These are phyloP conservation scores for Neonectria ditissima DNA, from an alignment of 2,329 filamentous ascomycete genomes.

Conservation along the genomic window DNA sequence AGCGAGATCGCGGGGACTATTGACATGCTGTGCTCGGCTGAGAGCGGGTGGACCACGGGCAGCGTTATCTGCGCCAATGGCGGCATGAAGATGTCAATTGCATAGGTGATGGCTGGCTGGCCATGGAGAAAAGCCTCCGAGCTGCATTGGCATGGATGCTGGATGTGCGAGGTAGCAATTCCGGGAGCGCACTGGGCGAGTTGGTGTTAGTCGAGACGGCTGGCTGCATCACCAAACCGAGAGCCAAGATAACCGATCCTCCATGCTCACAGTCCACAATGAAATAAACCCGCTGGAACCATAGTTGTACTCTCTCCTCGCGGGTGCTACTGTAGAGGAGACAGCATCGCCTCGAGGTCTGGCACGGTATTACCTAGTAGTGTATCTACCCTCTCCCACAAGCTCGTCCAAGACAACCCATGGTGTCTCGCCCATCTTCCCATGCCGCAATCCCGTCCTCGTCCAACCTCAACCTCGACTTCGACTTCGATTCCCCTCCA, in stretches of 20 bases:
- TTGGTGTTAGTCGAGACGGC: constrained; percentile 27
- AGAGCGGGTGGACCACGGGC: constrained; percentile 77
- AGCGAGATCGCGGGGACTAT: constrained; percentile 76
- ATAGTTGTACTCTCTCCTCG: background rate
- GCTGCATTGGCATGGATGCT: background rate
- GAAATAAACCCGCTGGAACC: background rate
- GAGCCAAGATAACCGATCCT: constrained; percentile 1
- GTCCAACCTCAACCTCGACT: background rate
- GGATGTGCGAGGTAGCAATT: background rate
- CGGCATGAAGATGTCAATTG: constrained; percentile 55
- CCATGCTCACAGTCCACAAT: background rate
- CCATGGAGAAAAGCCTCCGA: background rate
- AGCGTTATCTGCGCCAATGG: constrained; percentile 80
- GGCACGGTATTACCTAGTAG: background rate
- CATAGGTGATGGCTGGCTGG: constrained; percentile 33
- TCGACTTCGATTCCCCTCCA: background rate
- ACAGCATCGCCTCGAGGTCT: background rate
- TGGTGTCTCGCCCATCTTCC: background rate
- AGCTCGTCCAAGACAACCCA: background rate
- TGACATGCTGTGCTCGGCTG: constrained; percentile 75
- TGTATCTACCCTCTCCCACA: background rate
- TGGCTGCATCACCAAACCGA: constrained; percentile 15
- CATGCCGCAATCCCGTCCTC: background rate
- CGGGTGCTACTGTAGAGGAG: background rate
- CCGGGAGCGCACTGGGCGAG: constrained; percentile 3